Evolutionary conservation across 2,329 filamentous ascomycete species (phyloP), one percentile per base, ranked within the genome.

Genomic region (Trichophyton benhamiae): DNA sequence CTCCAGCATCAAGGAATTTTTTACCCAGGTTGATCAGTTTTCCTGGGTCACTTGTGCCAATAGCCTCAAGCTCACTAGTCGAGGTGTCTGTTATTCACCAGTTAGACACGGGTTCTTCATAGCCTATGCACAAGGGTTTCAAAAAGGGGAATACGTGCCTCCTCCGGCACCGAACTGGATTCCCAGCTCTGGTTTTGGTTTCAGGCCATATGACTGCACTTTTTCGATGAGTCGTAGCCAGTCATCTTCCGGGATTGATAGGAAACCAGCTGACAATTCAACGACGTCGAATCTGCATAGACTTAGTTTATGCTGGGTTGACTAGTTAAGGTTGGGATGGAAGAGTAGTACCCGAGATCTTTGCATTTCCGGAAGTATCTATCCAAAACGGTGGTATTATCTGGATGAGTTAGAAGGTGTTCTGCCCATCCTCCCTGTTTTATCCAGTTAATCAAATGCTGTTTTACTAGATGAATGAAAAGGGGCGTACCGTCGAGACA

Each of bases 81-180:
- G 74, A 69, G 0, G 79, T 82, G 63, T 83, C 80, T 58, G 53
- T 27, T 3, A 57, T 61, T 30, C 27, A 0, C 27, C 2, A 30
- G 41, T 59, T 42, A 53, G 9, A 60, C 20, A 38, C 13, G 58
- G 58, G 13, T 41, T 36, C 9, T 33, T 55, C 30, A 38, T 27
- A 13, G 9, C n/a, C 13, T 55, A 22, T n/a, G 2, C 11, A n/a
- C 17, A 13, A 42, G 42, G 13, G 41, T 44, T 44, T 7, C 2
- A 48, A 60, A 2, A 48, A 57, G 1, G n/a, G 13, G 1, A 38
- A 38, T 58, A 55, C 63, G 44, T 60, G 64, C 63, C 61, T 38
- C 80, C 80, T 1, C 80, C 80, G 0, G 80, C 80, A 20, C 80
- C 81, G 64, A 83, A 83, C 64, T 82, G 80, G 64, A 83, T 82